Conservation (phyloP, 2,329 filamentous ascomycete species). For the Trichoderma simmonsii region DNA sequence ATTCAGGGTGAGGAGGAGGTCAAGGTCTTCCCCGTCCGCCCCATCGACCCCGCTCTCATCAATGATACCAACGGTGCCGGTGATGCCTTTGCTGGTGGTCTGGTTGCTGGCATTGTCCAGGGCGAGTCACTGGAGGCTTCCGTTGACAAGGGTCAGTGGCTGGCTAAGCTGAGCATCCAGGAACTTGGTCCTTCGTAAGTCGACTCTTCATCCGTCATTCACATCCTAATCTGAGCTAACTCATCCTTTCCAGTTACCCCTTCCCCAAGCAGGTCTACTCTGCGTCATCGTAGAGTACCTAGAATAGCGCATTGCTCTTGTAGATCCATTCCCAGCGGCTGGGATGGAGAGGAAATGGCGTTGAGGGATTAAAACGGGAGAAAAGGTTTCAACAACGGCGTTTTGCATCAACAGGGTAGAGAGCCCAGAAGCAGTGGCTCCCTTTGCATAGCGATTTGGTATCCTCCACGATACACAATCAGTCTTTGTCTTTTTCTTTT, state of each 20-base stretch:
- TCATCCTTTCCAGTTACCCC: conserved; percentile 59
- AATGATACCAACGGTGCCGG: conserved; percentile 96
- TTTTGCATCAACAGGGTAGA: conserved; percentile 36
- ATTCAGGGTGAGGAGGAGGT: conserved; percentile 67
- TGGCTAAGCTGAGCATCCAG: conserved; percentile 89
- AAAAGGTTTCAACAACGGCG: conserved; percentile 56
- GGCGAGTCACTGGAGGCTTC: conserved; percentile 74
- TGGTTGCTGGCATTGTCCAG: conserved; percentile 83
- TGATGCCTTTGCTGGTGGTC: conserved; percentile 94
- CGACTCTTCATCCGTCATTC: not conserved
- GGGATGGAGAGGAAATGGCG: conserved; percentile 34
- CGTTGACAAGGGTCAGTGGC: conserved; percentile 94
- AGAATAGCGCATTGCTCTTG: conserved; percentile 26
- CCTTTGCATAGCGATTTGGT: conserved; percentile 35
- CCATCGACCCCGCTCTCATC: conserved; percentile 74
- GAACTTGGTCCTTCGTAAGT: conserved; percentile 95
- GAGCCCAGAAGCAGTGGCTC: conserved; percentile 27
- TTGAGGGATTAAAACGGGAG: conserved; percentile 38
- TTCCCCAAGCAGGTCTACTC: conserved; percentile 77
- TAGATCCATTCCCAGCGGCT: conserved; percentile 24
- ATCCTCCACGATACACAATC: conserved; percentile 43
- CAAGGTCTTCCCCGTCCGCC: conserved; percentile 76
- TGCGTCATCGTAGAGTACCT: conserved; percentile 38
- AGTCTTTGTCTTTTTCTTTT: conserved; percentile 1
- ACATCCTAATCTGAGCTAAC: not conserved